phyloP scores from a whole-genome alignment of 2,329 filamentous ascomycete genomes.

The Beauveria sp. region DNA sequence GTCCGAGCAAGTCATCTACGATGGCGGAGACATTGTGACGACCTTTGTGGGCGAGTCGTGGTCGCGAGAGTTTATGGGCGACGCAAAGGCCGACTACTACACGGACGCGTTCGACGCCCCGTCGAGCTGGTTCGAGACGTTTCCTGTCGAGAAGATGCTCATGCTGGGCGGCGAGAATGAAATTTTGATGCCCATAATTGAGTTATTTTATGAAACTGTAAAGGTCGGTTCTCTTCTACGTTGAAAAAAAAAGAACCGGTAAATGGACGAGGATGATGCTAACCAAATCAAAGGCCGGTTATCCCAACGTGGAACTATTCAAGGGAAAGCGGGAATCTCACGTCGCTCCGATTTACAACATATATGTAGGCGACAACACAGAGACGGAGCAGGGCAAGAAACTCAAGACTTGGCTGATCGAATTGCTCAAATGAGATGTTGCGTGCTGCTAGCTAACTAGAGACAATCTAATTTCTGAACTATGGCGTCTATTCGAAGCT shows the following conservation, averaged over 20 bases:
- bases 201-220: slow-evolving; percentile 15
- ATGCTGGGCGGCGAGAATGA: slow-evolving; percentile 15
- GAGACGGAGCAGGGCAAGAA: slow-evolving; percentile 18
- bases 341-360: slow-evolving; percentile 17
- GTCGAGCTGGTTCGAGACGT: slow-evolving; percentile 16
- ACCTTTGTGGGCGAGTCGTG: slow-evolving; percentile 12
- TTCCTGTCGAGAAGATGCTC: slow-evolving; percentile 15
- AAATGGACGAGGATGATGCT: neutral
- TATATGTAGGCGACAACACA: slow-evolving; percentile 14
- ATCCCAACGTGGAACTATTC: slow-evolving; percentile 16
- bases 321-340: slow-evolving; percentile 16
- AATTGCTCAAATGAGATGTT: slow-evolving; percentile 8
- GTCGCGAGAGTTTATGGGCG: slow-evolving; percentile 13
- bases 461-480: neutral
- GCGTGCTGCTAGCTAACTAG: neutral
- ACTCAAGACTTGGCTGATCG: slow-evolving; percentile 16
- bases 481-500: too few relatives aligned
- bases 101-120: slow-evolving; percentile 16
- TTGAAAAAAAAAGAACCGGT: neutral
- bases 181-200: slow-evolving; percentile 16
- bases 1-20: slow-evolving; percentile 11
- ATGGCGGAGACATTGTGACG: slow-evolving; percentile 16
- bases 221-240: slow-evolving; percentile 7
- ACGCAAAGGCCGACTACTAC: slow-evolving; percentile 13
- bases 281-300: slow-evolving; percentile 10